Base-by-base conservation (phyloP, 1,139 yeast genomes). In the Candida dubliniensis region DNA sequence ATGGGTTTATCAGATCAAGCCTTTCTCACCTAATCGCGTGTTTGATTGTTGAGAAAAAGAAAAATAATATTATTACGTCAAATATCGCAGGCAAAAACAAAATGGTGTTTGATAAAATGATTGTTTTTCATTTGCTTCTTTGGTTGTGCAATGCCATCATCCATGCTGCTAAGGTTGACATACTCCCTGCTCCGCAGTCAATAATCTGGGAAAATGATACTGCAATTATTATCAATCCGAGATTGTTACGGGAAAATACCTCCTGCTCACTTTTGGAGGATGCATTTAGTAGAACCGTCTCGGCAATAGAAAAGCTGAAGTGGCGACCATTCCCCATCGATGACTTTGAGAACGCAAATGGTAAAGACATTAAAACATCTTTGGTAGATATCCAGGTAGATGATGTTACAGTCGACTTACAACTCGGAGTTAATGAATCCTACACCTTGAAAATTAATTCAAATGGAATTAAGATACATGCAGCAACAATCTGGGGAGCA, bases 401-500 rank as follows among this genome's bases (percentile, higher is more conserved):
- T 1, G 66, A 68, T 45, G 44, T 48, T 38, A 52, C 56, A 13
- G 66, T 67, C 8, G 66, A 59, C 30, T 56, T 74, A 41, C 74
- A 70, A 50, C 55, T 65, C 33, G 76, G 72, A 3, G 75, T 72
- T 14, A 66, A 73, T 50, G 79, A 74, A 54, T 59, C 71, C 2
- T 74, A 73, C 52, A 46, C 54, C n/a, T 52, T 74, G 40, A 43
- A 29, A 4, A 53, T 64, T 4, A 41, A 42, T 9, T 33, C 41
- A 1, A 24, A 35, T n/a, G 47, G 45, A 6, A 43, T 74, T 24
- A 36, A 40, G 1, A 64, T 75, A 35, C 45, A 45, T 3, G 65
- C 77, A 8, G 55, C 49, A 8, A 74, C 77, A 1, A 49, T 61
- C 6, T 75, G 78, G 77, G 81, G 80, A 3, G 74, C 72, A 0